Evolutionary conservation across 805 yeast genomes (phyloP), one percentile per base, ranked within the genome.

Genomic region (Limtongia smithiae): DNA sequence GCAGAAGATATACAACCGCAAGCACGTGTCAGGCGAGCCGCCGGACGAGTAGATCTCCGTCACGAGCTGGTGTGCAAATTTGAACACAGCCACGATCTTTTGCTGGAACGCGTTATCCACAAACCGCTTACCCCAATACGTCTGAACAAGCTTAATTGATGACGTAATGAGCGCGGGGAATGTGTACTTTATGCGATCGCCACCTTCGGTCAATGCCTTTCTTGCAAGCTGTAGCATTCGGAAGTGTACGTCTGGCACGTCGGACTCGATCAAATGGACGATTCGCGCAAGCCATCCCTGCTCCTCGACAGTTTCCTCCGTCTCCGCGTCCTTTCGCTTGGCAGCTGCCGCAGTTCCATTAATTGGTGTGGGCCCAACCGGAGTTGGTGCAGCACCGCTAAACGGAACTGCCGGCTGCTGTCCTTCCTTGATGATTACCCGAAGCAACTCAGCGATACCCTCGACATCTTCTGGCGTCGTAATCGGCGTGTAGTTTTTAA

Each of bases 121-220:
- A 32, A 48, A 55, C 45, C 60, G 48, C 40, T 46, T 49, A 17
- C 57, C 57, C 43, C 68, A 60, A 39, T 73, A 70, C 40, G 75
- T 71, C 58, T 85, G 76, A 25, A 85, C 75, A 21, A 85, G 67
- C 61, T 74, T 76, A 59, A 88, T 71, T 18, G 82, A 76, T 44
- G 74, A 74, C 44, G 80, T 74, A 24, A 89, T 77, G 36, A 91
- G 68, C 1, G 96, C 77, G 3, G 96, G 95, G 63, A 82, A 85
- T 0, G 93, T 83, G 62, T 74, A 80, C 53, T 75, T 75, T 37
- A 81, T 75, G 56, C 81, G 79, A 30, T 66, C 70, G 1, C 74
- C 73, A n/a, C 83, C 83, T 31, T 75, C 74, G 44, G 73, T 66
- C 45, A 85, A 71, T 36, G 75, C 74, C 50, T 72, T 73, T 49